phyloP scores from a whole-genome alignment of 2,329 filamentous ascomycete species.

The Dactylellina sp. region DNA sequence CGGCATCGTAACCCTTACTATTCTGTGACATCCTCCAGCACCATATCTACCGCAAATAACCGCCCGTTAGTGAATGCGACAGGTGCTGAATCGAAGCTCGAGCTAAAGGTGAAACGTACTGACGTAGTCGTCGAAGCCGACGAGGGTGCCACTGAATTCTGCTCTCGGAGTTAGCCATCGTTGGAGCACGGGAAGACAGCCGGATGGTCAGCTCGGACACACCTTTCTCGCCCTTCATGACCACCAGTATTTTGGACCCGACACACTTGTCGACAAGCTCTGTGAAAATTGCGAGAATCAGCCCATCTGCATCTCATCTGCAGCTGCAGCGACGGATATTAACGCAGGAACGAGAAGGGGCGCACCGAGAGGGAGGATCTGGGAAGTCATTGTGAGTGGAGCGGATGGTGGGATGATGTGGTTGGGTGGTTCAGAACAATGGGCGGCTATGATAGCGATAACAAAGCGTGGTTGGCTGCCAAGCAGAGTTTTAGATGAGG shows the following conservation, averaged over 20 bases:
- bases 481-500: slow-evolving; percentile 28
- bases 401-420: slow-evolving; percentile 27
- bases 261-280: slow-evolving; percentile 99
- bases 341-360: background rate
- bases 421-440: slow-evolving; percentile 25
- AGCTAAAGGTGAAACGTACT: slow-evolving; percentile 74
- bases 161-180: slow-evolving; percentile 51
- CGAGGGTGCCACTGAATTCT: slow-evolving; percentile 95
- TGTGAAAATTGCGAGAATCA: slow-evolving; percentile 63
- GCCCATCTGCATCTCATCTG: slow-evolving; percentile 7
- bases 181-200: background rate
- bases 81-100: slow-evolving; percentile 12
- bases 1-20: slow-evolving; percentile 71
- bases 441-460: slow-evolving; percentile 11
- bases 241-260: slow-evolving; percentile 95
- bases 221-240: slow-evolving; percentile 99
- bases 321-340: slow-evolving; percentile 44
- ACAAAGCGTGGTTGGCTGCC: slow-evolving; percentile 1
- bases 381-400: slow-evolving; percentile 72
- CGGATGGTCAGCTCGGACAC: slow-evolving; percentile 54
- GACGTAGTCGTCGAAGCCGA: slow-evolving; percentile 99
- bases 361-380: slow-evolving; percentile 77
- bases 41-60: slow-evolving; percentile 78
- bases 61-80: slow-evolving; percentile 1
- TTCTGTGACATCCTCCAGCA: slow-evolving; percentile 95